A percentile compares a stretch with the other conserved stretches of the same genome.
Evolutionary conservation across 768 basidiomycete species (phyloP).

Genomic region (Termitomyces heimii): DNA sequence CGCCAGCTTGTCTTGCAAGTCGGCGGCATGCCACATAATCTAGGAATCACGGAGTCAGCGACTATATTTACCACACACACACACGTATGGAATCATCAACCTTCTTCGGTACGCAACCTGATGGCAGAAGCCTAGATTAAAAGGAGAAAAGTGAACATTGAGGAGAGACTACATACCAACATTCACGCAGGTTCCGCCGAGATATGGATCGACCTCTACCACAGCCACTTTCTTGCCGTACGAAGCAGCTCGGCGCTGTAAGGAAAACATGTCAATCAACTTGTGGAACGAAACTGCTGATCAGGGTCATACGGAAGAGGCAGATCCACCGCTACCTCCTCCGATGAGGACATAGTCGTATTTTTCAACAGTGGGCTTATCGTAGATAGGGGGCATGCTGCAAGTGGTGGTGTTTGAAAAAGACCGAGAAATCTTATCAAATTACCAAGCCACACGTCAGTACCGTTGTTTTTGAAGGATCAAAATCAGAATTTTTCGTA

Average conservation of each 20-base stretch:
- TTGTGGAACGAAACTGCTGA: neutral
- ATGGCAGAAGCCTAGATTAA: neutral
- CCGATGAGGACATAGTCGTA: constrained; percentile 89
- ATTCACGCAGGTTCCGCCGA: constrained; percentile 97
- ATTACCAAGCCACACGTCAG: constrained; percentile 15
- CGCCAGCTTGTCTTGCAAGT: constrained; percentile 78
- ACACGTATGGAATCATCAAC: constrained; percentile 23
- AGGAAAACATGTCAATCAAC: neutral
- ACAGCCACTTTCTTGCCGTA: constrained; percentile 94
- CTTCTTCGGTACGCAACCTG: constrained; percentile 98
- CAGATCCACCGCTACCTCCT: constrained; percentile 92
- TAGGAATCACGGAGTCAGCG: constrained; percentile 21
- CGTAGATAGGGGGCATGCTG: constrained; percentile 68
- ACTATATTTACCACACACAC: neutral
- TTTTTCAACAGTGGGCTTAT: constrained; percentile 54
- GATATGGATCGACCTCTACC: constrained; percentile 64
- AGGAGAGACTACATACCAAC: constrained; percentile 60
- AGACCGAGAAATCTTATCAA: constrained; percentile 40
- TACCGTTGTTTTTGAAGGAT: neutral
- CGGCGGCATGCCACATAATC: constrained; percentile 99
- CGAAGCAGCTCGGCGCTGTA: constrained; percentile 80
- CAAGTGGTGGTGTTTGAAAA: constrained; percentile 29
- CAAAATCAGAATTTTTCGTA: neutral
- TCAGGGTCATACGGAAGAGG: constrained; percentile 59
- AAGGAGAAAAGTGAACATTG: neutral